Percentiles rank a stretch among this genome's conserved stretches.
Conservation (phyloP, 257 asterid genomes). For the Fraxinus cuspidata region DNA sequence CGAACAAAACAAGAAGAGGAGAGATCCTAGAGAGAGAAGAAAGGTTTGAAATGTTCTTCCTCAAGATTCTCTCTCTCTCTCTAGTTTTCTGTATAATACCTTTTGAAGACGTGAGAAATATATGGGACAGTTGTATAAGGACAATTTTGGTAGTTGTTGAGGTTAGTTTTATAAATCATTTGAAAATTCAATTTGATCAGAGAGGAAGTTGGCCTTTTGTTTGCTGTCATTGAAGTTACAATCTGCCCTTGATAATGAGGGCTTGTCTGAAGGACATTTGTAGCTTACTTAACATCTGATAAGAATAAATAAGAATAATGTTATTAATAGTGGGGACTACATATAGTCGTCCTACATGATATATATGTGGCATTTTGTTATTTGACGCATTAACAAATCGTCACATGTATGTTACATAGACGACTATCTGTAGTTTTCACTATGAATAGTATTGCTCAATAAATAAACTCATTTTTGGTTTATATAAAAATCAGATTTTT, state of each 20-base stretch:
- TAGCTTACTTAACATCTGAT: neutral
- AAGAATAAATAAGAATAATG: neutral
- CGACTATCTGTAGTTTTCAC: too few species aligned
- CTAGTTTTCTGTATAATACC: neutral
- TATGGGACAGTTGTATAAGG: slow-evolving; percentile 23
- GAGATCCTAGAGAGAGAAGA: slow-evolving; percentile 37
- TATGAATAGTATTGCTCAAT: too few species aligned
- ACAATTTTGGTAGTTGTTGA: slow-evolving; percentile 26
- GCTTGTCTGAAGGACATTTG: neutral
- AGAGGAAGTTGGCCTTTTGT: neutral
- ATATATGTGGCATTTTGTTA: too few species aligned
- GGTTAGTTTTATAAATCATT: slow-evolving; percentile 24
- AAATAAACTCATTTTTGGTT: too few species aligned
- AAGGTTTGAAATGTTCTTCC: slow-evolving; percentile 37
- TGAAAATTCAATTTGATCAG: neutral
- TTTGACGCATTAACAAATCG: too few species aligned
- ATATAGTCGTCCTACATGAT: too few species aligned
- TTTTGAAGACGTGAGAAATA: slow-evolving; percentile 9
- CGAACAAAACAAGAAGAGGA: slow-evolving; percentile 25
- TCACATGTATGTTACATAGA: too few species aligned
- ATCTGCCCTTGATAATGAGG: neutral
- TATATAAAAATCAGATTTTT: too few species aligned
- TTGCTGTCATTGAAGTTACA: slow-evolving; percentile 15
- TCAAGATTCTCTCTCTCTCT: slow-evolving; percentile 19
- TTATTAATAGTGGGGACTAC: too few species aligned